A percentile compares a stretch with the other conserved stretches of the same genome.
These are phyloP conservation scores for Leccinum longicurvipes DNA, from an alignment of 768 basidiomycete genomes.

Conservation along the genomic window DNA sequence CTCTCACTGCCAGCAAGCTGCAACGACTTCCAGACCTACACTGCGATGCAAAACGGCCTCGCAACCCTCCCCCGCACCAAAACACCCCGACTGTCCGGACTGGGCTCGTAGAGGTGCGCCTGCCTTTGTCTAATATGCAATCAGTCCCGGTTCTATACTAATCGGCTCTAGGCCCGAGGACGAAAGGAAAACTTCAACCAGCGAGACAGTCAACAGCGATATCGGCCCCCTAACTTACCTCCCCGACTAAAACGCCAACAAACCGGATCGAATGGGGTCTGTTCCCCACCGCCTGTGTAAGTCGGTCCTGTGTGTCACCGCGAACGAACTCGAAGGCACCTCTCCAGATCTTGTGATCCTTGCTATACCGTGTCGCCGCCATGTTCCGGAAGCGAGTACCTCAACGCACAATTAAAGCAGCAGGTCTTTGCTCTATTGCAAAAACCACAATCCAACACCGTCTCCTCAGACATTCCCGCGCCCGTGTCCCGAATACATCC, in stretches of 20 bases:
- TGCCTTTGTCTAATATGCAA: not conserved
- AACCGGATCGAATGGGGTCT: not conserved
- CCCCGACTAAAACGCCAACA: slow-evolving; percentile 8
- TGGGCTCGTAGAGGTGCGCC: slow-evolving; percentile 4
- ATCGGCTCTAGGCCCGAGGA: not conserved
- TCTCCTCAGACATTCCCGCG: not conserved
- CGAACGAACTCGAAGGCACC: not conserved
- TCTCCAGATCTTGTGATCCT: slow-evolving; percentile 10
- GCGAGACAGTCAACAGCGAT: not conserved
- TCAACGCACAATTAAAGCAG: slow-evolving; percentile 6
- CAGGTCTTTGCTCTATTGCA: not conserved
- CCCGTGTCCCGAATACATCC: not conserved
- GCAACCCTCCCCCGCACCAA: not conserved
- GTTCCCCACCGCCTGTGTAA: slow-evolving; percentile 7
- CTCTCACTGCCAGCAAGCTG: not conserved
- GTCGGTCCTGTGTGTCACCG: not conserved
- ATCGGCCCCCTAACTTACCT: not conserved
- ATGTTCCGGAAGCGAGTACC: not conserved
- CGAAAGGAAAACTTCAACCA: not conserved
- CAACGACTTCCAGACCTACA: not conserved
- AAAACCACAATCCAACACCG: not conserved
- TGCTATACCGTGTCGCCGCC: not conserved
- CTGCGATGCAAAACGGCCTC: not conserved
- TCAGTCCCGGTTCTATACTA: not conserved
- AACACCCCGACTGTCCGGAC: not conserved